Evolutionary conservation across 306 rosid species (phyloP).

Genomic region (Rosa multiflora): DNA sequence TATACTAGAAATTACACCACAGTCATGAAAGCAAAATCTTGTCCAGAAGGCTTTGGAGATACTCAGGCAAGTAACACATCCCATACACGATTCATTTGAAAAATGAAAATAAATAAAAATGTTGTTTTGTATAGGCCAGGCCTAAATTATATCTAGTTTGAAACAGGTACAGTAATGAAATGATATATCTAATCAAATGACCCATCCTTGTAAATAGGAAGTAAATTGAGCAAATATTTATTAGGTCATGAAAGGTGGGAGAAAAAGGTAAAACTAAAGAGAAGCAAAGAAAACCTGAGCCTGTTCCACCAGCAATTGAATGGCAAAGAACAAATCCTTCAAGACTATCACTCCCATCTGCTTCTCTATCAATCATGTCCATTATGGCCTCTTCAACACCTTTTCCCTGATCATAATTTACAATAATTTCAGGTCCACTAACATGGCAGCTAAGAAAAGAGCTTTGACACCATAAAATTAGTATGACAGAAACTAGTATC

Average conservation of each 20-base stretch:
- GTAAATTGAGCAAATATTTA: neutral
- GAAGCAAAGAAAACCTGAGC: conserved; percentile 67
- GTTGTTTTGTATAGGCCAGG: neutral
- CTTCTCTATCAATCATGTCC: conserved; percentile 99
- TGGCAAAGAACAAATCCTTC: conserved; percentile 99
- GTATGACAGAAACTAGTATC: conserved; percentile 8
- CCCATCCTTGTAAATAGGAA: neutral
- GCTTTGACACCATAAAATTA: neutral
- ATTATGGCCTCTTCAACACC: conserved; percentile 98
- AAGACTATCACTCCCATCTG: conserved; percentile 99
- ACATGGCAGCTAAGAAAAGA: neutral
- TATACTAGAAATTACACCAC: neutral
- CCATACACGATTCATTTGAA: neutral
- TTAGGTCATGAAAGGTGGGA: neutral
- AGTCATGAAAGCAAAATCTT: neutral
- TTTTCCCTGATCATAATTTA: conserved; percentile 69
- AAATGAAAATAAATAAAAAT: neutral
- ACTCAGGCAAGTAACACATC: neutral
- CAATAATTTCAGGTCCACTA: neutral
- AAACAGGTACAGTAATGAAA: neutral
- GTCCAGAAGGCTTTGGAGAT: no score
- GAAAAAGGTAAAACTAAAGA: neutral
- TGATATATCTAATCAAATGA: neutral
- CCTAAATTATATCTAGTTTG: neutral
- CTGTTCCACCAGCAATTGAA: conserved; percentile 98